A percentile compares a stretch with the other conserved stretches of the same genome.
Conservation (phyloP, 345 rosid species). For the Moricandia moricandioides region DNA sequence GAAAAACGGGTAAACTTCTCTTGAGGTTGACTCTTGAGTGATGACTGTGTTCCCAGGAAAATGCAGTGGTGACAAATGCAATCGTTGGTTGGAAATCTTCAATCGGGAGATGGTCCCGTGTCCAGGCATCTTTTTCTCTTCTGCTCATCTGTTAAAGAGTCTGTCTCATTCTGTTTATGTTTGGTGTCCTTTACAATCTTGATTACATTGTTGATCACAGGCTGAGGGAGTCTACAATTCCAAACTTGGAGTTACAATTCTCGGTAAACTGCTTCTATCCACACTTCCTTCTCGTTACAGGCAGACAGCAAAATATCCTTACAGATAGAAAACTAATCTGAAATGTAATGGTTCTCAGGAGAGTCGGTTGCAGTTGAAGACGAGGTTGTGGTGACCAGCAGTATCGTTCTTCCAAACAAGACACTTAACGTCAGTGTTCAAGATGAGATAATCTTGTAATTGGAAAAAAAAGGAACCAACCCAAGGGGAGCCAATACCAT, state of each 20-base stretch:
- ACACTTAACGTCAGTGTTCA: constrained; percentile 77
- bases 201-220: constrained; percentile 43
- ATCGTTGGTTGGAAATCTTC: constrained; percentile 95
- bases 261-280: constrained; percentile 50
- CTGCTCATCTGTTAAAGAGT: not conserved
- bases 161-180: constrained; percentile 6
- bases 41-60: constrained; percentile 56
- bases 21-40: constrained; percentile 20
- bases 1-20: not conserved
- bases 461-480: constrained; percentile 5
- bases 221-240: constrained; percentile 84
- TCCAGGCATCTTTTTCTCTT: constrained; percentile 53
- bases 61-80: constrained; percentile 80
- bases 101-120: constrained; percentile 92
- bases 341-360: constrained; percentile 45
- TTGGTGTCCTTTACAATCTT: not conserved
- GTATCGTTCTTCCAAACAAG: constrained; percentile 92
- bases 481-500: constrained; percentile 6
- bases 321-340: not conserved
- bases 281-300: not conserved
- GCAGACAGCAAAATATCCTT: not conserved
- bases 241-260: constrained; percentile 89
- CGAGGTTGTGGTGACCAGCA: constrained; percentile 77
- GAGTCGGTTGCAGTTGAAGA: constrained; percentile 92
- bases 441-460: constrained; percentile 73